Base-by-base conservation (phyloP, 129 eudicot genomes). In the Chrysanthemum makinoi region DNA sequence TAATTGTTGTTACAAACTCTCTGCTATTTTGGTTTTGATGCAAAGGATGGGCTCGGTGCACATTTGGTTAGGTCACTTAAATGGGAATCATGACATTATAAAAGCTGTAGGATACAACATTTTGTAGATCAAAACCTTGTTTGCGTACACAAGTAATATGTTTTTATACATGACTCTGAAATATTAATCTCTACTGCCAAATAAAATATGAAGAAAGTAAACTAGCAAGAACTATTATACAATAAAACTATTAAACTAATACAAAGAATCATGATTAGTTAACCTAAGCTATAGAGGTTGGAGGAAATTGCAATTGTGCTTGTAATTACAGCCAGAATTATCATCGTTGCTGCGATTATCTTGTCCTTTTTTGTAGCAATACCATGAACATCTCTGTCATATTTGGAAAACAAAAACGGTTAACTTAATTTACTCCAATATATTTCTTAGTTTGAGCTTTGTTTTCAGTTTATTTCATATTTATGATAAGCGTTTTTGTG, bases 361-460 rank as follows among this genome's bases (percentile, higher is more conserved):
- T 86, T 94, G 86, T 89, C 98, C 82, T 80, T 72, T 47, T 66
- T 72, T 68, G 93, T 69, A 12, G 96, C 84, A 39, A 94, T 86
- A 39, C 93, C 87, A 70, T 89, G 97, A 74, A 87, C 85, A 84
- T 94, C 98, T 69, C 98, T 94, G 93, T 18, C 72, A 73, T 71
- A 58, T 14, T 47, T 62, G 19, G 6, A 20, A 76, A 18, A 46
- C 60, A 15, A 26, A 26, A 13, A 47, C 2, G 68, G 11, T 75
- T 30, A 57, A 54, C 78, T 35, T 18, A 5, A 0, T 46, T 48
- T 3, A 4, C 12, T 62, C 20, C 58, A 73, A 33, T 22, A 5
- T 44, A 17, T 7, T 19, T 22, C 20, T 58, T 59, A 22, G 65
- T 59, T 59, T 20, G 57, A 52, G 57, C 3, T 14, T 3, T 51